A percentile compares a stretch with the other conserved stretches of the same genome.
Evolutionary conservation across 805 yeast species (phyloP).

Genomic region (Ogataea sp.): DNA sequence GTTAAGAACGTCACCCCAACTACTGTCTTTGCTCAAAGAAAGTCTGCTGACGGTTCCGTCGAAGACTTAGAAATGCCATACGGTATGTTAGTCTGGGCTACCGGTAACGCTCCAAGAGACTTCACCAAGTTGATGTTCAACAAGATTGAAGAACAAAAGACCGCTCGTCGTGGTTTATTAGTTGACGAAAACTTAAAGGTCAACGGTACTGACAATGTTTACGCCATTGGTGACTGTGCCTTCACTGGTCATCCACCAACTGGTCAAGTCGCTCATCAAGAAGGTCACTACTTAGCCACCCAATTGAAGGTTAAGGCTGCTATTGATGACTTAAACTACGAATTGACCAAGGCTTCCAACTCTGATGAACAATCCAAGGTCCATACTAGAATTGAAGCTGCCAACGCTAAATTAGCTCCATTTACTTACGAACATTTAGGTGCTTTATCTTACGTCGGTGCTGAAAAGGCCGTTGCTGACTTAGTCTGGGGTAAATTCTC

Average conservation of each 20-base stretch:
- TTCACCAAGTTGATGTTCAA: slow-evolving; percentile 34
- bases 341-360: slow-evolving; percentile 29
- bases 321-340: slow-evolving; percentile 32
- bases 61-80: slow-evolving; percentile 36
- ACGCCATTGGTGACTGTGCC: slow-evolving; percentile 48
- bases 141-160: slow-evolving; percentile 42
- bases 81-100: slow-evolving; percentile 51
- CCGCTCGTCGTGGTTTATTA: slow-evolving; percentile 46
- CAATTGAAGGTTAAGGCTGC: slow-evolving; percentile 36
- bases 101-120: slow-evolving; percentile 47
- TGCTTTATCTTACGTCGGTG: slow-evolving; percentile 48
- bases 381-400: slow-evolving; percentile 27
- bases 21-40: slow-evolving; percentile 33
- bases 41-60: slow-evolving; percentile 33
- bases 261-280: slow-evolving; percentile 52
- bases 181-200: slow-evolving; percentile 40
- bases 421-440: slow-evolving; percentile 45
- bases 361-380: slow-evolving; percentile 34
- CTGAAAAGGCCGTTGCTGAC: slow-evolving; percentile 51
- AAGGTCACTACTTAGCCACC: slow-evolving; percentile 39
- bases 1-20: slow-evolving; percentile 39
- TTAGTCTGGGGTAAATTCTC: slow-evolving; percentile 48
- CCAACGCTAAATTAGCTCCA: slow-evolving; percentile 23
- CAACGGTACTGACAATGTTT: slow-evolving; percentile 40
- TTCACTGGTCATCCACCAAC: slow-evolving; percentile 50